Evolutionary conservation across 1,139 yeast genomes (phyloP).

Genomic region (Magnusiomyces starmeri): DNA sequence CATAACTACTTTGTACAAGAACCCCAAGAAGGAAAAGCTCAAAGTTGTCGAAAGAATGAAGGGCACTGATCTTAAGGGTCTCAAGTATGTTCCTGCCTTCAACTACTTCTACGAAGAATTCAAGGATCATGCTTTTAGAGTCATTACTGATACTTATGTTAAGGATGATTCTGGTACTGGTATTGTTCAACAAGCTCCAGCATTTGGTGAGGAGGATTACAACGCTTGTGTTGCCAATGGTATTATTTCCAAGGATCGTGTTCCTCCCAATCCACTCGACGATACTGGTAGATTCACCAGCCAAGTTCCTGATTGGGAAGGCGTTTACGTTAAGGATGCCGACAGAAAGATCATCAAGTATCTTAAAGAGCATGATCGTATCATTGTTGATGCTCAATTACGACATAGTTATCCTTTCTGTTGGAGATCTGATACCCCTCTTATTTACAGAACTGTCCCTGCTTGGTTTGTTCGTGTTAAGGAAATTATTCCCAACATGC

Average conservation of each 20-base stretch:
- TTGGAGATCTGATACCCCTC: conserved; percentile 99
- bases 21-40: conserved; percentile 84
- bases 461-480: conserved; percentile 96
- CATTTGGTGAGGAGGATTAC: conserved; percentile 99
- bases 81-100: conserved; percentile 75
- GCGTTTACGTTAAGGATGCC: conserved; percentile 90
- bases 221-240: conserved; percentile 71
- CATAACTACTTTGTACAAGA: conserved; percentile 78
- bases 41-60: conserved; percentile 70
- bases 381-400: conserved; percentile 72
- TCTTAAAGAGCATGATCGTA: conserved; percentile 68
- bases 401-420: conserved; percentile 98
- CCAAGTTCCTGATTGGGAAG: conserved; percentile 68
- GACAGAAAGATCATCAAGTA: conserved; percentile 83
- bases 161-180: conserved; percentile 97
- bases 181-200: conserved; percentile 96
- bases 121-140: conserved; percentile 68
- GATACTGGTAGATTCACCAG: conserved; percentile 78
- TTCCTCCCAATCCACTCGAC: conserved; percentile 91
- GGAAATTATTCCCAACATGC: conserved; percentile 82
- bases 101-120: conserved; percentile 70
- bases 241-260: conserved; percentile 56
- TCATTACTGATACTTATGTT: conserved; percentile 76
- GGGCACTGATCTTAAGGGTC: conserved; percentile 76
- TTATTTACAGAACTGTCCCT: conserved; percentile 91